Percentiles rank a stretch among this genome's conserved stretches.
These are phyloP conservation scores for Exidia glandulosa DNA, from an alignment of 768 basidiomycete species.

Conservation along the genomic window DNA sequence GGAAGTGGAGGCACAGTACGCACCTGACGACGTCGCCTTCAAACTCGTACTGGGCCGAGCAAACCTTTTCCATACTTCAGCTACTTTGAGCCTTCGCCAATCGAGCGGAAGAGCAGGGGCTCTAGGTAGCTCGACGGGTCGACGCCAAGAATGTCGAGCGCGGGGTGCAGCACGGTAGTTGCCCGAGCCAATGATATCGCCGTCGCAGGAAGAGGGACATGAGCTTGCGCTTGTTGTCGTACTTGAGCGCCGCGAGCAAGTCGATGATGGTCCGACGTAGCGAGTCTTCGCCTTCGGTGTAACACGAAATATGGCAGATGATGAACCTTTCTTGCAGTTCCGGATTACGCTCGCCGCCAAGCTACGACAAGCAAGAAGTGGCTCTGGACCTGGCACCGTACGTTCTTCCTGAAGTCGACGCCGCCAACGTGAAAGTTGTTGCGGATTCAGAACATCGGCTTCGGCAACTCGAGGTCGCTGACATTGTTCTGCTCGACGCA, in stretches of 20 bases:
- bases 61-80: slow-evolving; percentile 92
- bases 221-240: slow-evolving; percentile 92
- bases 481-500: too few relatives aligned
- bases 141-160: slow-evolving; percentile 83
- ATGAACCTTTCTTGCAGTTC: slow-evolving; percentile 93
- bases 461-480: too few relatives aligned
- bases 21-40: slow-evolving; percentile 91
- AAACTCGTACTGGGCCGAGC: slow-evolving; percentile 89
- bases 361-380: slow-evolving; percentile 71
- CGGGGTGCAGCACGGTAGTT: slow-evolving; percentile 88
- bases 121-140: slow-evolving; percentile 87
- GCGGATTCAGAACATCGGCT: too few relatives aligned
- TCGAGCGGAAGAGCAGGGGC: slow-evolving; percentile 80
- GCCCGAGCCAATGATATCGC: slow-evolving; percentile 90
- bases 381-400: slow-evolving; percentile 79
- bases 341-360: slow-evolving; percentile 67
- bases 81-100: slow-evolving; percentile 82
- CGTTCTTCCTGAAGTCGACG: slow-evolving; percentile 64
- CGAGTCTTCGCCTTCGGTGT: slow-evolving; percentile 93
- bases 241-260: slow-evolving; percentile 78
- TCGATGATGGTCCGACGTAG: slow-evolving; percentile 85
- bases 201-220: slow-evolving; percentile 90
- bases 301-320: slow-evolving; percentile 86
- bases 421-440: slow-evolving; percentile 69
- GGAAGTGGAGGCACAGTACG: slow-evolving; percentile 22